Evolutionary conservation across 352 stramenopile species (phyloP).

Genomic region (Stephanocyclus meneghinianus): DNA sequence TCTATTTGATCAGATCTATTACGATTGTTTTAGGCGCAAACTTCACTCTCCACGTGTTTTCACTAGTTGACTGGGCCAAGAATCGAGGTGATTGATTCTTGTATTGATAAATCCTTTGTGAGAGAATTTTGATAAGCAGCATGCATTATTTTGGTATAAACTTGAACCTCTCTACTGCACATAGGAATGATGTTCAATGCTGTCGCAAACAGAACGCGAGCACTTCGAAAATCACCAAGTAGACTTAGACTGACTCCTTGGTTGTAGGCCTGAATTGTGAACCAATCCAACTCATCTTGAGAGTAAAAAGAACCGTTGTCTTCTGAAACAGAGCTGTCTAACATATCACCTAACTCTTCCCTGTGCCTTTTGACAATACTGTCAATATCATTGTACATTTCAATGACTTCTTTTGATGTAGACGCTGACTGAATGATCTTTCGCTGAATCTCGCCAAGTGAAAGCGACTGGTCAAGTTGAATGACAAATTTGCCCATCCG

Average conservation of each 20-base stretch:
- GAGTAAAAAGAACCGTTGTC: conserved; percentile 10
- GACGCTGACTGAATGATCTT: conserved; percentile 29
- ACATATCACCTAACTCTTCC: background rate
- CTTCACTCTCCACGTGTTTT: background rate
- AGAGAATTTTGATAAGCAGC: conserved; percentile 1
- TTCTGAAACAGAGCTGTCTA: background rate
- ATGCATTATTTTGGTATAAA: conserved; percentile 10
- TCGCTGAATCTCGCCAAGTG: conserved; percentile 23
- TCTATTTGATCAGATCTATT: too few relatives aligned
- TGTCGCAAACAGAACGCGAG: conserved; percentile 21
- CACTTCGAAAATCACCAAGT: conserved; percentile 21
- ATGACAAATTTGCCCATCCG: conserved; percentile 32
- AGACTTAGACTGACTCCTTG: conserved; percentile 22
- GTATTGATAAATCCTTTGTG: background rate
- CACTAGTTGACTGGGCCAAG: background rate
- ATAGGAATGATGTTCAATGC: conserved; percentile 31
- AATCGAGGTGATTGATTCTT: conserved; percentile 6
- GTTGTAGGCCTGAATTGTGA: conserved; percentile 40
- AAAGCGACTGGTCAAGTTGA: conserved; percentile 3
- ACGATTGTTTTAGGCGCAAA: too few relatives aligned
- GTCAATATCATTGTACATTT: conserved; percentile 27
- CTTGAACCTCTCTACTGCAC: conserved; percentile 14
- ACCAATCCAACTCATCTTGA: conserved; percentile 32
- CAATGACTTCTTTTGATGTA: conserved; percentile 14
- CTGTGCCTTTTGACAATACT: conserved; percentile 14